phyloP scores from a whole-genome alignment of 2,329 filamentous ascomycete species.

The Colletotrichum agaves region DNA sequence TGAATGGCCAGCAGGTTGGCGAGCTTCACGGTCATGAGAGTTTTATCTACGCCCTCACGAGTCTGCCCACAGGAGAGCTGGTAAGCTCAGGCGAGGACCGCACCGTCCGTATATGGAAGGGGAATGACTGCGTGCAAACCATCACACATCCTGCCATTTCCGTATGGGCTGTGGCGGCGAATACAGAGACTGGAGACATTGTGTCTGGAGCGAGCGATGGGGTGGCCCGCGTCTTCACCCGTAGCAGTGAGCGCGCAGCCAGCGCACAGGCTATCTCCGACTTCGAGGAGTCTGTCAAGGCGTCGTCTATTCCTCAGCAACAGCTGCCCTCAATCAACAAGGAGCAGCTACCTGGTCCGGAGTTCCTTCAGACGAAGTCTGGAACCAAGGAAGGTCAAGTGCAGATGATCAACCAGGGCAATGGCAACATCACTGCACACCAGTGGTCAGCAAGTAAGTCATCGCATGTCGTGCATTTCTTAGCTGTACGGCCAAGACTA shows the following conservation, averaged over 20 bases:
- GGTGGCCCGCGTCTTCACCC: constrained; percentile 84
- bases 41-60: constrained; percentile 89
- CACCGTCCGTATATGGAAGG: constrained; percentile 91
- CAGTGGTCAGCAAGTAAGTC: constrained; percentile 76
- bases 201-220: constrained; percentile 94
- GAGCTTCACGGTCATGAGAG: constrained; percentile 90
- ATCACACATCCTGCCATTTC: constrained; percentile 98
- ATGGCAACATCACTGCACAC: constrained; percentile 87
- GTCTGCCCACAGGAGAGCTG: constrained; percentile 84
- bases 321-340: constrained; percentile 88
- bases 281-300: constrained; percentile 85
- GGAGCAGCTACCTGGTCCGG: constrained; percentile 87
- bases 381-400: constrained; percentile 98
- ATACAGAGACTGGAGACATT: constrained; percentile 85
- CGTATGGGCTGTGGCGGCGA: constrained; percentile 92
- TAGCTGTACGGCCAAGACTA: constrained; percentile 2
- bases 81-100: constrained; percentile 94
- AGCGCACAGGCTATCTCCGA: constrained; percentile 73
- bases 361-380: constrained; percentile 82
- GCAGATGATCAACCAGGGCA: constrained; percentile 85
- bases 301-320: constrained; percentile 88
- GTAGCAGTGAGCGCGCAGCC: constrained; percentile 75
- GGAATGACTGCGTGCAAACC: constrained; percentile 86
- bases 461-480: not conserved
- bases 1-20: constrained; percentile 79